Percentiles rank a stretch among this genome's conserved stretches.
phyloP scores from a whole-genome alignment of 2,329 filamentous ascomycete species.

The Tolypocladium album region DNA sequence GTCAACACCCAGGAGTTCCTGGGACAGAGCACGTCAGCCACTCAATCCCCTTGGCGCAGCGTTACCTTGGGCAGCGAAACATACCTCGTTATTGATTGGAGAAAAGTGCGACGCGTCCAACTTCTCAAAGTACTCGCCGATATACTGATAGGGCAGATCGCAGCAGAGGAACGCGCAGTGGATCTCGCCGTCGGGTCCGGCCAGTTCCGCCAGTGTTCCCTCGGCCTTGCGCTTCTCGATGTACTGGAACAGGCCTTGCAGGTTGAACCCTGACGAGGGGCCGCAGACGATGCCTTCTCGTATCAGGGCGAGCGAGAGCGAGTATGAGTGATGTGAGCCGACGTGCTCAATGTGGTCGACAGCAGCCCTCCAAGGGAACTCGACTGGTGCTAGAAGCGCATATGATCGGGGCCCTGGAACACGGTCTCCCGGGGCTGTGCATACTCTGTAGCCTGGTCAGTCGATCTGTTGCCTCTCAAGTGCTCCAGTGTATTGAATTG shows the following conservation, averaged over 20 bases:
- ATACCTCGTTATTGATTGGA: constrained; percentile 31
- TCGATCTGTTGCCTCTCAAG: not conserved
- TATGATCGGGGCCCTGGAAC: constrained; percentile 48
- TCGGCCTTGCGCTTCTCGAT: constrained; percentile 35
- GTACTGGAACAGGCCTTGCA: constrained; percentile 39
- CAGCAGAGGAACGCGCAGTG: constrained; percentile 51
- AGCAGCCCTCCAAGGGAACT: constrained; percentile 47
- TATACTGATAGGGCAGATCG: constrained; percentile 53
- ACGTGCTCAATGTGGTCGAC: constrained; percentile 48
- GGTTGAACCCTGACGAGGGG: constrained; percentile 49
- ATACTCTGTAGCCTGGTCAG: constrained; percentile 28
- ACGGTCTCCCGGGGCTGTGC: constrained; percentile 43
- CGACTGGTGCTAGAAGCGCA: constrained; percentile 34
- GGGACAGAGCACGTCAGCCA: not conserved
- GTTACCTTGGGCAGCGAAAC: not conserved
- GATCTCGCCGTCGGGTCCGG: constrained; percentile 31
- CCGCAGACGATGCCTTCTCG: constrained; percentile 48
- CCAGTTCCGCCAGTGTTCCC: constrained; percentile 30
- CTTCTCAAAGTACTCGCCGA: constrained; percentile 49
- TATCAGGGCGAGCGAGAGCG: constrained; percentile 40
- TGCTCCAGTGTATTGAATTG: not conserved
- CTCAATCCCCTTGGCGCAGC: not conserved
- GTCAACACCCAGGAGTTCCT: constrained; percentile 36
- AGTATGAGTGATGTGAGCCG: constrained; percentile 41
- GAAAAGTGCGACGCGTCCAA: constrained; percentile 36